phyloP scores from a whole-genome alignment of 345 rosid species.

The Lagerstroemia speciosa region DNA sequence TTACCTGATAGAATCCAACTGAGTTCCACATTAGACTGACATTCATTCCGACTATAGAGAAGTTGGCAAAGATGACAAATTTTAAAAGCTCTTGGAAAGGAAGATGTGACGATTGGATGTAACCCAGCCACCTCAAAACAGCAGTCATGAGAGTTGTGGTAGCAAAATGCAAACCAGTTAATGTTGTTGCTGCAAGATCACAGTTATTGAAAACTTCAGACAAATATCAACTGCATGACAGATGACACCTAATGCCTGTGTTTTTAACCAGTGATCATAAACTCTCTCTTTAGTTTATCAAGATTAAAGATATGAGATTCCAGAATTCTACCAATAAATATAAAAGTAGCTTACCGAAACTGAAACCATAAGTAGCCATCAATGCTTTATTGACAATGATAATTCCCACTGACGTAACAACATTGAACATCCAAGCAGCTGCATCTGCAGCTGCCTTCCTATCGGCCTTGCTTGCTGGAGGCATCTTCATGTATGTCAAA shows the following conservation, averaged over 20 bases:
- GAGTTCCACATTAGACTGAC: slow-evolving; percentile 99
- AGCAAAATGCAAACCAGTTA: slow-evolving; percentile 91
- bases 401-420: slow-evolving; percentile 93
- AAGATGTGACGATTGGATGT: slow-evolving; percentile 86
- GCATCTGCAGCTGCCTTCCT: slow-evolving; percentile 79
- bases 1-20: slow-evolving; percentile 96
- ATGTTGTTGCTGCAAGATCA: slow-evolving; percentile 71
- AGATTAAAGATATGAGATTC: neutral
- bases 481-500: slow-evolving; percentile 14
- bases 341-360: slow-evolving; percentile 53
- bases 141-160: slow-evolving; percentile 72
- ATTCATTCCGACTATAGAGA: slow-evolving; percentile 97
- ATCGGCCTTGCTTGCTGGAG: slow-evolving; percentile 64
- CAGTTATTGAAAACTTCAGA: too few species aligned
- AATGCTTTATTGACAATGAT: slow-evolving; percentile 93
- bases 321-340: neutral
- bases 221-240: neutral
- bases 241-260: neutral
- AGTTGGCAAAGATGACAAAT: slow-evolving; percentile 76
- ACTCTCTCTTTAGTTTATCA: neutral
- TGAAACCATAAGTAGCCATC: slow-evolving; percentile 96
- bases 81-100: slow-evolving; percentile 71
- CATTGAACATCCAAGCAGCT: slow-evolving; percentile 97
- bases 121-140: slow-evolving; percentile 76
- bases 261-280: neutral